These are phyloP conservation scores for Stemphylium lycopersici DNA, from an alignment of 2,329 filamentous ascomycete species.

Conservation along the genomic window DNA sequence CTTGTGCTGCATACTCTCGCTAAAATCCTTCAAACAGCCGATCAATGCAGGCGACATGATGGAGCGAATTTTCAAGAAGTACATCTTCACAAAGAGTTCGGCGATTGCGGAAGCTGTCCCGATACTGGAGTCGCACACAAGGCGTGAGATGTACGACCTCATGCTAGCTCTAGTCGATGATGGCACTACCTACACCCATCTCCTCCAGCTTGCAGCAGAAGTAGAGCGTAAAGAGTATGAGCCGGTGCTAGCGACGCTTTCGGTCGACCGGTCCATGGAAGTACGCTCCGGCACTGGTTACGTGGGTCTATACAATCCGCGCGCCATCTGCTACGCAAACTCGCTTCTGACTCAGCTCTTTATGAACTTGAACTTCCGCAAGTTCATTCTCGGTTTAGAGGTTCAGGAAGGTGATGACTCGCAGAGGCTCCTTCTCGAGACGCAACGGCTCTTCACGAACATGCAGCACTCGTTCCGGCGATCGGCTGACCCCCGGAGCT, in stretches of 20 bases:
- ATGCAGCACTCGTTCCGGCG: conserved; percentile 84
- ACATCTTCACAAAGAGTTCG: conserved; percentile 38
- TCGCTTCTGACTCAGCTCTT: conserved; percentile 93
- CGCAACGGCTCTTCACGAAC: conserved; percentile 79
- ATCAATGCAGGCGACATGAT: conserved; percentile 40
- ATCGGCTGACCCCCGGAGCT: conserved; percentile 72
- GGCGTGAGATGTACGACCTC: conserved; percentile 48
- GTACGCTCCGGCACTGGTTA: conserved; percentile 82
- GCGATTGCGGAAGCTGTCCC: conserved; percentile 30
- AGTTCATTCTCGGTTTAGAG: conserved; percentile 71
- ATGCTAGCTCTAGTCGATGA: conserved; percentile 44
- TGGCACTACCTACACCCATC: conserved; percentile 29
- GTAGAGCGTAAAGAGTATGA: conserved; percentile 50
- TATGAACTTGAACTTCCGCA: conserved; percentile 89
- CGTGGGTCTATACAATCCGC: conserved; percentile 87
- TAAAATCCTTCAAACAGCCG: conserved; percentile 50
- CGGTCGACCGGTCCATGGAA: conserved; percentile 67
- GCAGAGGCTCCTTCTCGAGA: conserved; percentile 75
- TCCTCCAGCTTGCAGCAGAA: conserved; percentile 36
- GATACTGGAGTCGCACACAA: conserved; percentile 44
- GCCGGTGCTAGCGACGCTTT: conserved; percentile 61
- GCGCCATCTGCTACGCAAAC: conserved; percentile 97
- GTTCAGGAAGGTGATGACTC: conserved; percentile 61
- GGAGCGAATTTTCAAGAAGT: conserved; percentile 43
- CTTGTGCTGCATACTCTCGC: conserved; percentile 44